Evolutionary conservation across 495 filamentous ascomycete genomes (phyloP).

Genomic region (Antarctomyces pellizariae): DNA sequence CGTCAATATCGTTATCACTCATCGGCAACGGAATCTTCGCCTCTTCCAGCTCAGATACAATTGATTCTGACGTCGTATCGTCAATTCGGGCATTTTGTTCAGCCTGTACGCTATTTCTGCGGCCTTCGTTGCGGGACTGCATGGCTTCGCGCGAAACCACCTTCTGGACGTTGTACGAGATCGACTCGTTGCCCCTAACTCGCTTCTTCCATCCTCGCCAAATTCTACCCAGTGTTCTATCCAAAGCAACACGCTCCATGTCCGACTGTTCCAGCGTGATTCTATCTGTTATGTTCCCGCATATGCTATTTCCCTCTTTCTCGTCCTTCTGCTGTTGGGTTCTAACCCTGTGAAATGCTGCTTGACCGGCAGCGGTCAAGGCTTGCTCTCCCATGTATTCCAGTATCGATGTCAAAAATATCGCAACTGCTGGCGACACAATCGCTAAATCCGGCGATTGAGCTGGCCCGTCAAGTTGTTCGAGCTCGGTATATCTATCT

Average conservation of each 20-base stretch:
- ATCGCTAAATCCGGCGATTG: conserved; percentile 28
- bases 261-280: conserved; percentile 75
- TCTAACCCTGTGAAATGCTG: conserved; percentile 49
- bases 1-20: conserved; percentile 40
- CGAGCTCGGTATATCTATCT: conserved; percentile 55
- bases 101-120: conserved; percentile 18
- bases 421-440: conserved; percentile 79
- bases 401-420: conserved; percentile 83
- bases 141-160: conserved; percentile 20
- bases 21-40: conserved; percentile 38
- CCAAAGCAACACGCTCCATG: conserved; percentile 79
- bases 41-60: conserved; percentile 19
- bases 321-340: conserved; percentile 25
- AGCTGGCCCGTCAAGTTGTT: conserved; percentile 31
- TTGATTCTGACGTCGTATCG: conserved; percentile 10
- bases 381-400: conserved; percentile 89
- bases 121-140: conserved; percentile 17
- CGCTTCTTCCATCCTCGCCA: conserved; percentile 95
- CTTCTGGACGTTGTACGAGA: conserved; percentile 15
- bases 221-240: conserved; percentile 62
- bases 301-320: conserved; percentile 19
- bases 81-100: conserved; percentile 11
- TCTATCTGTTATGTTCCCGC: conserved; percentile 26
- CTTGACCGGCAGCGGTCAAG: conserved; percentile 68
- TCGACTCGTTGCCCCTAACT: too few species aligned